These are phyloP conservation scores for Podila horticola DNA, from an alignment of 192 early-diverging fungal genomes.

Conservation along the genomic window DNA sequence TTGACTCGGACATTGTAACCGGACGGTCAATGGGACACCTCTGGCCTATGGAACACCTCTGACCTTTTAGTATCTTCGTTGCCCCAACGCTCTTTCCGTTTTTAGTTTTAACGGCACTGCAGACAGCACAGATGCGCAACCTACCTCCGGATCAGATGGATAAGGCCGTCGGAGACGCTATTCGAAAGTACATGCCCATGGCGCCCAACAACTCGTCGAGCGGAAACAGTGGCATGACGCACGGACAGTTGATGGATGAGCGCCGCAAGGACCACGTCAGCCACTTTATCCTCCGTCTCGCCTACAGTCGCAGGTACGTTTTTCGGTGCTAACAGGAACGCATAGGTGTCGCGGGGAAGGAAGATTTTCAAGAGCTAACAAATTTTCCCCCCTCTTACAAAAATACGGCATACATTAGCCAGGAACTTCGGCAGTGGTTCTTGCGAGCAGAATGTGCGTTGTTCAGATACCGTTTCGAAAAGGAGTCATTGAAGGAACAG, in stretches of 20 bases:
- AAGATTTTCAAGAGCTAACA: conserved; percentile 1
- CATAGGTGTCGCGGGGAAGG: no score
- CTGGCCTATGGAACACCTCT: not conserved
- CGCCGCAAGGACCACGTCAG: conserved; percentile 84
- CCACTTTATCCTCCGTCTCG: conserved; percentile 85
- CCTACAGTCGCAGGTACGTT: conserved; percentile 66
- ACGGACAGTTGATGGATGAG: conserved; percentile 62
- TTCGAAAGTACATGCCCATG: conserved; percentile 72
- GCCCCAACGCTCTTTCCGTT: not conserved
- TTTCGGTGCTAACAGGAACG: no score
- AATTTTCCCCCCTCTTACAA: not conserved
- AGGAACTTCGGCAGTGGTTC: conserved; percentile 81
- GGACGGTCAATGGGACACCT: not conserved
- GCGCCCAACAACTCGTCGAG: conserved; percentile 58
- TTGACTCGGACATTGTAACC: not conserved
- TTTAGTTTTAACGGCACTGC: conserved; percentile 83
- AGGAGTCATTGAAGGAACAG: conserved; percentile 55
- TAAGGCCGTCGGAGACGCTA: conserved; percentile 58
- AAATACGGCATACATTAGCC: no score
- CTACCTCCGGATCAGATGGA: conserved; percentile 67
- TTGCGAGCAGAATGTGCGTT: conserved; percentile 75
- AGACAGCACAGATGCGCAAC: conserved; percentile 82
- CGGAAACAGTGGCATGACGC: conserved; percentile 2
- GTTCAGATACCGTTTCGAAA: conserved; percentile 66
- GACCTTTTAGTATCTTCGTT: not conserved